Evolutionary conservation across 192 early-diverging fungal species (phyloP).

Genomic region (Pilaira anomala): DNA sequence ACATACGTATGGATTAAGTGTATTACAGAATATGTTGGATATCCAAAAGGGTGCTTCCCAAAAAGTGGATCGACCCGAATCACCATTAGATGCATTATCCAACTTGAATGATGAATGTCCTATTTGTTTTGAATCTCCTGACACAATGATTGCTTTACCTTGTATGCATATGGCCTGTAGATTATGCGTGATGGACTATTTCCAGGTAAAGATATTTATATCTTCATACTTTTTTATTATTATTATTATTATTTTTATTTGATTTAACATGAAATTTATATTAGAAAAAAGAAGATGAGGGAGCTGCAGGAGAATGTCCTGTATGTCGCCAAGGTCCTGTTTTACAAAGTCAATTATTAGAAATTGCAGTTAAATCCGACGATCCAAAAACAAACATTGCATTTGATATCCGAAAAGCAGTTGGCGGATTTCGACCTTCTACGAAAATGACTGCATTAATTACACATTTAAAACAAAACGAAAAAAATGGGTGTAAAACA

Average conservation of each 20-base stretch:
- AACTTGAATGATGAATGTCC: conserved; percentile 41
- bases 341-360: conserved; percentile 41
- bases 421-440: conserved; percentile 30
- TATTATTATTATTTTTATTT: not conserved
- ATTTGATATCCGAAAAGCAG: conserved; percentile 23
- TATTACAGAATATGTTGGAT: conserved; percentile 1
- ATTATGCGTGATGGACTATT: conserved; percentile 48
- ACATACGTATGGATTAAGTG: not conserved
- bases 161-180: conserved; percentile 58
- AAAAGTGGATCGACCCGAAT: not conserved
- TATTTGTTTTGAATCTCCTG: conserved; percentile 53
- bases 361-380: conserved; percentile 23
- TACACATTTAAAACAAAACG: conserved; percentile 31
- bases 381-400: not conserved
- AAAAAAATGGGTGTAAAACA: conserved; percentile 49
- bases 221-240: not conserved
- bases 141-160: conserved; percentile 46
- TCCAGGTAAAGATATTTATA: conserved; percentile 39
- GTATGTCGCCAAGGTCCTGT: conserved; percentile 50
- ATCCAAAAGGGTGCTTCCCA: not conserved
- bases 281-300: conserved; percentile 45
- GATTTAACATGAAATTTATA: not conserved
- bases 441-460: conserved; percentile 52
- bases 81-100: not conserved
- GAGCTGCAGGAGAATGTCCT: conserved; percentile 50